Evolutionary conservation across 2,329 filamentous ascomycete species (phyloP), one percentile per base, ranked within the genome.

Genomic region (Claviceps quebecensis): DNA sequence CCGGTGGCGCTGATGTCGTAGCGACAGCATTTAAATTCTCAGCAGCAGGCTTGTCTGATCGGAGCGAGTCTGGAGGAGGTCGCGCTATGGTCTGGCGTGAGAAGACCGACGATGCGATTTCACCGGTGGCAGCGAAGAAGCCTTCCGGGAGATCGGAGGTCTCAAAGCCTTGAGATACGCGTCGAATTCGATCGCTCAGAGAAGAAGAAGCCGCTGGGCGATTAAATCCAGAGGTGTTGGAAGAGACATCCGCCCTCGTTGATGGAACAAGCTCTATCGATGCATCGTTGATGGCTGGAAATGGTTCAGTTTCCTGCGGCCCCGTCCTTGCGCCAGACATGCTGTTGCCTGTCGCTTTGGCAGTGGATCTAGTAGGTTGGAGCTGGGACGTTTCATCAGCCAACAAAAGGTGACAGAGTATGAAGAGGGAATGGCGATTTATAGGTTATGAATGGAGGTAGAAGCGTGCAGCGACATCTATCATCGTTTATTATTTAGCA

Each of bases 41-140:
- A 23, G 48, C 47, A 43, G 52, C 49, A 19, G 51, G 17, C 8
- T 56, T 53, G 43, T 53, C 54, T 38, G 59, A 58, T 34, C 52
- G 43, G 17, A 57, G 52, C 7, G 58, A 58, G 37, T 50, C 46
- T 16, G 57, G 53, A 17, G 51, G 51, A 7, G 61, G 47, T 19
- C 51, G 55, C 43, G 55, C 45, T 16, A 53, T 55, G 8, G 56
- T 51, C 43, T 59, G 59, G n/a, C 58, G 57, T 5, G 62, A 58
- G 22, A 65, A 51, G 7, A 71, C 61, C 7, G 69, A 67, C 4
- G 72, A 71, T 13, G 70, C 69, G 50, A 75, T 67, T 37, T 68
- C 65, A 40, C 72, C 68, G 0, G 72, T 72, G 16, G 72, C 72
- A 14, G 72, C 69, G 54, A 70, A 68, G 58, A 77, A 74, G 11